Conservation (phyloP, 371 early-diverging fungal species). For the Saksenaea oblongispora region DNA sequence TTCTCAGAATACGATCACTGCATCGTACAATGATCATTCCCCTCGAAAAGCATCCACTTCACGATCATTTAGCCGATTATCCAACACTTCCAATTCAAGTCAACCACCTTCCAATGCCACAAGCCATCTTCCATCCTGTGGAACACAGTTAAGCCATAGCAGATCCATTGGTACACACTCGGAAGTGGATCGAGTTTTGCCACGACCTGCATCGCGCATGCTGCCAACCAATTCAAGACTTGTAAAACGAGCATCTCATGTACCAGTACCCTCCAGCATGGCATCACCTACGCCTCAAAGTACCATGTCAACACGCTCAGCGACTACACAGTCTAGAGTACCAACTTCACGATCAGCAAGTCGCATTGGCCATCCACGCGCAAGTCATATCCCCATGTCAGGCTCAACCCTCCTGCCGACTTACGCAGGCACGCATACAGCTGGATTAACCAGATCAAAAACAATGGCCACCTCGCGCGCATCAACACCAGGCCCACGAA, state of each 20-base stretch:
- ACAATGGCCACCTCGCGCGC: neutral
- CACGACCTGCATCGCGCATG: neutral
- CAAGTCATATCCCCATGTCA: neutral
- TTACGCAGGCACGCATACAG: neutral
- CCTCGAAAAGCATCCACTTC: neutral
- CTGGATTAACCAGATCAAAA: neutral
- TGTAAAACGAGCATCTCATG: conserved; percentile 15
- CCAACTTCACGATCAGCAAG: neutral
- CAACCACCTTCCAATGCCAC: neutral
- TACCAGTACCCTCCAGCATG: conserved; percentile 13
- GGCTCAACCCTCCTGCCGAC: neutral
- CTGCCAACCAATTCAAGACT: neutral
- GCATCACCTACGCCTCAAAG: conserved; percentile 4
- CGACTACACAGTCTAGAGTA: neutral
- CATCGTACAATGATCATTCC: neutral
- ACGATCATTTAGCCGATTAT: neutral
- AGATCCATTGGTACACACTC: neutral
- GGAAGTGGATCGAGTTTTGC: neutral
- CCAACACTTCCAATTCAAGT: neutral
- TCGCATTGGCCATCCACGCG: neutral
- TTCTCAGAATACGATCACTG: neutral
- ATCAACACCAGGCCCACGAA: conserved; percentile 1
- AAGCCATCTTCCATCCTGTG: neutral
- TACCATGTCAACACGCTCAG: neutral
- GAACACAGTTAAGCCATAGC: neutral